A percentile compares a stretch with the other conserved stretches of the same genome.
These are phyloP conservation scores for Colletotrichum sp. DNA, from an alignment of 2,329 filamentous ascomycete species.

Conservation along the genomic window DNA sequence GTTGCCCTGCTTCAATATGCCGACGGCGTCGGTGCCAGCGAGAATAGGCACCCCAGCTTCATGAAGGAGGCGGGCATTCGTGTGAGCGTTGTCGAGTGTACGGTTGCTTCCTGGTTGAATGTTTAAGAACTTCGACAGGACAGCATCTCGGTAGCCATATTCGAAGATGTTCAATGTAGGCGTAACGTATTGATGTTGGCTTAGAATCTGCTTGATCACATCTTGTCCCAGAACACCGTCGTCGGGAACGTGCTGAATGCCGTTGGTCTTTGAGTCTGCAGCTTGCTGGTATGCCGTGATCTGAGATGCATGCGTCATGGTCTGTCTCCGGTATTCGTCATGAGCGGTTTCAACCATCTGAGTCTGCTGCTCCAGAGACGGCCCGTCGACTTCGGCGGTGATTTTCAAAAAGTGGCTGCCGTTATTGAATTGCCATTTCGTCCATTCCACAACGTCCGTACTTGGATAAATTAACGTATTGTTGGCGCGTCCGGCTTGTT, in stretches of 20 bases:
- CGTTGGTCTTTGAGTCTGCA: neutral
- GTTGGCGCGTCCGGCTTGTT: neutral
- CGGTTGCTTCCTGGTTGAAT: neutral
- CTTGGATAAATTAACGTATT: neutral
- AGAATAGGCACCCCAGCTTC: neutral
- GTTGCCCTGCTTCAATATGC: neutral
- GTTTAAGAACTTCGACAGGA: neutral
- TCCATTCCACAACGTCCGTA: neutral
- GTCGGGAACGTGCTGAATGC: neutral
- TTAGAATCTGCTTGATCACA: neutral
- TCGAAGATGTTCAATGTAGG: neutral
- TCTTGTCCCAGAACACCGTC: neutral
- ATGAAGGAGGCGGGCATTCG: neutral
- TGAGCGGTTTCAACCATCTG: neutral
- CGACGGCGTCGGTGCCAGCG: neutral
- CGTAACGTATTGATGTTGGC: neutral
- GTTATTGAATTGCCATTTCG: neutral
- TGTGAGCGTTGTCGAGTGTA: neutral
- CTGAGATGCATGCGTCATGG: neutral
- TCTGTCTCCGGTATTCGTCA: neutral
- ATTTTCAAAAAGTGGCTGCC: neutral
- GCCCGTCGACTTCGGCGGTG: neutral
- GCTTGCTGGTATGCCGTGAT: neutral
- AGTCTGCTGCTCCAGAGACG: neutral
- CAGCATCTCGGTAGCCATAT: neutral